Conservation (phyloP, 441 rosid species). For the Viola pubescens region DNA sequence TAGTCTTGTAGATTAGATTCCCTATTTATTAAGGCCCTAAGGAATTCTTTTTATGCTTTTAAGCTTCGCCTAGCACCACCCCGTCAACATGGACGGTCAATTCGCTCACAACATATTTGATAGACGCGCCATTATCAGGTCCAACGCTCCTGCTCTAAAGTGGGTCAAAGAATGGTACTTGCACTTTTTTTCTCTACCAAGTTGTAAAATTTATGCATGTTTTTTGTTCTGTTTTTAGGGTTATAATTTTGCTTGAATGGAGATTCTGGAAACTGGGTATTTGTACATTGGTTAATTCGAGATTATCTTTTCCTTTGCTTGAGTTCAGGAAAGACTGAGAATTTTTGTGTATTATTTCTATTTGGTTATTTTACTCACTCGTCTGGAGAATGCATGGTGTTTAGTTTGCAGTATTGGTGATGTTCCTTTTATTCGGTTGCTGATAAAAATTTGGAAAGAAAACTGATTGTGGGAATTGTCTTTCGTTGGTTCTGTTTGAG, state of each 20-base stretch:
- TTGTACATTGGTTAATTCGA: not conserved
- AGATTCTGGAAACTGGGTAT: not conserved
- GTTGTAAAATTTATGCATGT: not conserved
- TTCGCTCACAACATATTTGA: conserved; percentile 54
- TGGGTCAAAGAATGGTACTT: conserved; percentile 75
- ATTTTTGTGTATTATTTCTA: too few species aligned
- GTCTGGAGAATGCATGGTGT: too few species aligned
- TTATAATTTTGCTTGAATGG: not conserved
- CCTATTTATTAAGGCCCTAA: not conserved
- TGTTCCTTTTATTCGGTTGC: too few species aligned
- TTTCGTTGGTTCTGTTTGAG: too few species aligned
- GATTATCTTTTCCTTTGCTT: not conserved
- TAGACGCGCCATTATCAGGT: conserved; percentile 57
- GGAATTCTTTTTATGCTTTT: not conserved
- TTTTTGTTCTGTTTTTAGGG: not conserved
- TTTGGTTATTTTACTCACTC: too few species aligned
- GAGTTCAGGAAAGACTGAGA: not conserved
- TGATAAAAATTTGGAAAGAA: too few species aligned
- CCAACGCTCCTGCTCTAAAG: conserved; percentile 67
- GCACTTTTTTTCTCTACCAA: not conserved
- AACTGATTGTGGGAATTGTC: too few species aligned
- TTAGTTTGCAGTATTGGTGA: too few species aligned
- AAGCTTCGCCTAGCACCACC: not conserved
- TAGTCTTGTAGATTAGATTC: not conserved
- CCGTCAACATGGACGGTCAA: conserved; percentile 37